Evolutionary conservation across 2,329 filamentous ascomycete genomes (phyloP).

Genomic region (Leptodontidium sp.): DNA sequence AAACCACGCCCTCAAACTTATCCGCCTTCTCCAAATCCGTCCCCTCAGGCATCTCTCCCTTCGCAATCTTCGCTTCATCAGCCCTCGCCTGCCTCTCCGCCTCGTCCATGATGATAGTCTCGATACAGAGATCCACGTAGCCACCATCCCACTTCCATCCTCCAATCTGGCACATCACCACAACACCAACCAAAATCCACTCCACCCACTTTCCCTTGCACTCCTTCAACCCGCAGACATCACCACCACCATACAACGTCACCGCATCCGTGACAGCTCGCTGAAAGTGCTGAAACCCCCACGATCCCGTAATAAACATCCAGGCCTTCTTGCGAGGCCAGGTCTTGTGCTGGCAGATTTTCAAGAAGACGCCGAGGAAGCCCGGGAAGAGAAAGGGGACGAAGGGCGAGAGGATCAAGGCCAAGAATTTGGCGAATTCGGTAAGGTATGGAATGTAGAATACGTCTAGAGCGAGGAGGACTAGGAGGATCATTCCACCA

Average conservation of each 20-base stretch:
- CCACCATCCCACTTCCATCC: conserved; percentile 29
- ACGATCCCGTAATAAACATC: conserved; percentile 3
- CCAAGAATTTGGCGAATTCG: conserved; percentile 26
- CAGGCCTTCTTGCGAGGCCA: conserved; percentile 15
- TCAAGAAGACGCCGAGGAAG: conserved; percentile 19
- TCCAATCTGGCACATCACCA: conserved; percentile 21
- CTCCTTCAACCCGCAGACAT: conserved; percentile 23
- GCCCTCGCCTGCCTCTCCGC: background rate
- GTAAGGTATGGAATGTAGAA: conserved; percentile 30
- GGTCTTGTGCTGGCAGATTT: conserved; percentile 24
- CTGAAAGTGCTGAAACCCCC: conserved; percentile 15
- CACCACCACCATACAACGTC: background rate
- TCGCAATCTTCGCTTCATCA: conserved; percentile 12
- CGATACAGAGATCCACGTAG: conserved; percentile 24
- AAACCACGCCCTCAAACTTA: background rate
- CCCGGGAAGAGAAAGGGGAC: conserved; percentile 17
- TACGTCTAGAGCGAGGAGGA: conserved; percentile 26
- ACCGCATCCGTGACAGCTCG: conserved; percentile 15
- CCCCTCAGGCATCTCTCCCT: conserved; percentile 8
- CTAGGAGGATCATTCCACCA: conserved; percentile 13
- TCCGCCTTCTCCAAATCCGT: conserved; percentile 17
- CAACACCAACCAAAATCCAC: conserved; percentile 18
- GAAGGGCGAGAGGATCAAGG: conserved; percentile 17
- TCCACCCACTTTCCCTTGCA: conserved; percentile 25
- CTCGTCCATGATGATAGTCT: conserved; percentile 15